Evolutionary conservation across 306 rosid genomes (phyloP), one percentile per base, ranked within the genome.

Genomic region (Ammopiptanthus mongolicus): DNA sequence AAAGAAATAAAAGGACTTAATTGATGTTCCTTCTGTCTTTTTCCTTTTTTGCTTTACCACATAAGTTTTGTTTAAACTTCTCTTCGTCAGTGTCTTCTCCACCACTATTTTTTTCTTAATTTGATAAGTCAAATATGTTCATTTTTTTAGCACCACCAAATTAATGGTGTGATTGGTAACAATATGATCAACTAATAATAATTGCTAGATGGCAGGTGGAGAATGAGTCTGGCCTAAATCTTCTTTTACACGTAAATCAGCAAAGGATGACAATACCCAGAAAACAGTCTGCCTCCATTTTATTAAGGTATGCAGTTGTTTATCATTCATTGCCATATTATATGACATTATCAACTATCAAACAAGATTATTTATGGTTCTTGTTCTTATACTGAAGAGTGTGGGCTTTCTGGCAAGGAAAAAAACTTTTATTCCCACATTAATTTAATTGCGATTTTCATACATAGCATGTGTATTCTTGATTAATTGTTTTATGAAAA

Each of bases 201-300:
- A 39, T 70, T 68, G 65, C 48, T 83, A 19, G 28, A 50, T 81
- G 78, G 82, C 90, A 94, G 98, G 97, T 91, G 80, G 95, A 90
- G 82, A 94, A 94, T 72, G 82, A 60, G 39, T 79, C 92, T 48
- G 96, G 98, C 37, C 67, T 87, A 67, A 79, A 85, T 83, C 96
- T 94, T 87, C 86, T 78, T 34, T 85, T 91, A 82, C 87, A 88
- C 69, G 77, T 84, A 76, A 65, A 86, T 82, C 85, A 90, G 84
- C 89, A 88, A 80, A 86, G 88, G 57, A 62, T 83, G 37, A 82
- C 85, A 74, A 77, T 94, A 80, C 84, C 95, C 76, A 83, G 84
- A 83, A 85, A 88, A 65, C 93, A 94, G 78, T 84, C 87, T 50
- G 85, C 93, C 22, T 84, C 92, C 65, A 62, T 91, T 66, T 76